Evolutionary conservation across 2,329 filamentous ascomycete species (phyloP), one percentile per base, ranked within the genome.

Genomic region (Calonectria multiphialidica): DNA sequence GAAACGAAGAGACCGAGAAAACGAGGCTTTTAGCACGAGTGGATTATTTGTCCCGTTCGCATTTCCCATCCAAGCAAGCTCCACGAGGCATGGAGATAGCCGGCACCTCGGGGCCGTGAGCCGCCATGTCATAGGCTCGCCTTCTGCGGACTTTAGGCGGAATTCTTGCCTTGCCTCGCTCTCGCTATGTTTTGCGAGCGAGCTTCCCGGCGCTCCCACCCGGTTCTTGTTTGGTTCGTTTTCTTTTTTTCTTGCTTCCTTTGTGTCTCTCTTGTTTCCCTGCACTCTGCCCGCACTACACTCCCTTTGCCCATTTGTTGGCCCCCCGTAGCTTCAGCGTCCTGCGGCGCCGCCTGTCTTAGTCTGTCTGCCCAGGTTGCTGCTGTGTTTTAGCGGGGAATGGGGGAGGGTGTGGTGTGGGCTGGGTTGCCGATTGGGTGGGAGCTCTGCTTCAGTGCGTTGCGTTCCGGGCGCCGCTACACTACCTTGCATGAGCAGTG

Each of bases 101-200:
- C 45, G 68, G 68, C 61, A 44, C 49, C 68, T 65, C 47, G 68
- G 50, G 68, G 23, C 67, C 61, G 61, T 70, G 30, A 49, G 61
- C 42, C 25, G 15, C 50, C 42, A 59, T 70, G 68, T 50, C 61
- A 70, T 66, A 66, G 62, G 68, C 44, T 49, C 63, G 63, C 63
- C 47, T 42, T 53, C 16, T 40, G 66, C 53, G 42, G 67, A 40
- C 49, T 47, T 65, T 55, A 42, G 61, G 40, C 47, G 61, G 49
- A 70, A 65, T 40, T 25, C 12, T 10, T 28, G n/a, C n/a, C n/a
- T n/a, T n/a, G n/a, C 16, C 33, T 33, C 42, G 47, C 35, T 44
- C 42, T 21, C 59, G 13, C 35, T 37, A 10, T 5, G 21, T 8
- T 45, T 25, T 35, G 15, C 25, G 5, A 53, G 49, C 25, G 28